A percentile compares a stretch with the other conserved stretches of the same genome.
Evolutionary conservation across 2,329 filamentous ascomycete genomes (phyloP).

Genomic region (Beauveria asiatica): DNA sequence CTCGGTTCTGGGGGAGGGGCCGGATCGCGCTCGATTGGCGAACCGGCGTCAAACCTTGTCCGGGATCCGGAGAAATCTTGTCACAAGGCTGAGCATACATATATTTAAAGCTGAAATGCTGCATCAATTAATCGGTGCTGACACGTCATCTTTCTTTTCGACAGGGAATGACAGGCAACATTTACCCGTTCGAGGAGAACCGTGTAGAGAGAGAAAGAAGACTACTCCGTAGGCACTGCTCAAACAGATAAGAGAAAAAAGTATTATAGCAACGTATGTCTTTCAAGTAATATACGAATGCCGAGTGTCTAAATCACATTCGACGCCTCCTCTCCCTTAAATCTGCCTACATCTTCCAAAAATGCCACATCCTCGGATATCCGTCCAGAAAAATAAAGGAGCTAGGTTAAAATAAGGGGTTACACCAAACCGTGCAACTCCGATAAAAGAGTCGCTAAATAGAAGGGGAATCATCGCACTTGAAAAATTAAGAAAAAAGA

Average conservation of each 20-base stretch:
- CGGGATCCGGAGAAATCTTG: neutral
- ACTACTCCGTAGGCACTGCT: neutral
- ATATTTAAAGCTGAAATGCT: neutral
- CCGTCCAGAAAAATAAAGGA: conserved; percentile 5
- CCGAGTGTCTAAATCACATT: conserved; percentile 6
- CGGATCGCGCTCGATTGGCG: neutral
- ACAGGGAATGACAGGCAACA: no score
- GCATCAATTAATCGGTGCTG: neutral
- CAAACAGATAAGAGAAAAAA: no score
- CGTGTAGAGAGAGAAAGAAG: neutral
- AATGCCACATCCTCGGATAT: conserved; percentile 2
- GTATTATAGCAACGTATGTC: conserved; percentile 4
- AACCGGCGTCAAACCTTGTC: neutral
- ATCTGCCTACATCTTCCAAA: conserved; percentile 7
- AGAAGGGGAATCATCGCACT: conserved; percentile 13
- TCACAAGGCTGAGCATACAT: neutral
- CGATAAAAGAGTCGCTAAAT: conserved; percentile 9
- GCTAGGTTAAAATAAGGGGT: neutral
- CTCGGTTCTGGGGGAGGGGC: neutral
- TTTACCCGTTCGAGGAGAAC: neutral
- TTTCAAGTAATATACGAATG: conserved; percentile 9
- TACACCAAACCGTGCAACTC: conserved; percentile 13
- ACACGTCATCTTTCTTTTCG: neutral
- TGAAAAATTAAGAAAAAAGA: neutral
- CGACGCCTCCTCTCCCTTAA: neutral